A percentile compares a stretch with the other conserved stretches of the same genome.
Conservation (phyloP, 352 stramenopile genomes). For the Phytophthora pini region DNA sequence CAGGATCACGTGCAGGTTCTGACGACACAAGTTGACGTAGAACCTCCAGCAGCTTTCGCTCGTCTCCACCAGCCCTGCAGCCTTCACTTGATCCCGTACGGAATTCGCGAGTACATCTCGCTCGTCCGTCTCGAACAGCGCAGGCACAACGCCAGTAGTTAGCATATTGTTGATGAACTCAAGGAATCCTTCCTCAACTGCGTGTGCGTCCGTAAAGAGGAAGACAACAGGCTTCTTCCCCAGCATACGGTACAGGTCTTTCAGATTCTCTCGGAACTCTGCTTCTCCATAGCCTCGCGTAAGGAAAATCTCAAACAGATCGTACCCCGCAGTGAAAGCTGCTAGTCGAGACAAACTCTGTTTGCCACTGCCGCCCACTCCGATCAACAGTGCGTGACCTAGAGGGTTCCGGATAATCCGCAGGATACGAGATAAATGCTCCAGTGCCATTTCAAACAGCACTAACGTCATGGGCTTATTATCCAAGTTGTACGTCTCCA, state of each 20-base stretch:
- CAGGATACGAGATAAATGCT: constrained; percentile 93
- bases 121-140: constrained; percentile 94
- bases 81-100: constrained; percentile 91
- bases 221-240: constrained; percentile 92
- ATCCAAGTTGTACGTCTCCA: constrained; percentile 95
- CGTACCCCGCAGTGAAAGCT: constrained; percentile 93
- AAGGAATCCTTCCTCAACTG: constrained; percentile 96
- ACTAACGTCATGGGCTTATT: constrained; percentile 96
- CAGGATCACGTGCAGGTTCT: constrained; percentile 95
- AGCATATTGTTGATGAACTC: constrained; percentile 99
- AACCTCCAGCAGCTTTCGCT: constrained; percentile 95
- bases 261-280: constrained; percentile 95
- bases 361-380: constrained; percentile 94
- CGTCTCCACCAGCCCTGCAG: constrained; percentile 88
- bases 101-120: constrained; percentile 84
- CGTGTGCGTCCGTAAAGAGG: constrained; percentile 96
- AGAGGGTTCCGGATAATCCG: constrained; percentile 93
- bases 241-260: constrained; percentile 93
- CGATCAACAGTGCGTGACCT: constrained; percentile 94
- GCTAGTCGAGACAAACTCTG: constrained; percentile 93
- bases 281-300: constrained; percentile 93
- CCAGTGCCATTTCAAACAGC: constrained; percentile 96
- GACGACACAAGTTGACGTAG: constrained; percentile 93
- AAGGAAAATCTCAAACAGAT: constrained; percentile 95
- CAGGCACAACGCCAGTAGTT: constrained; percentile 94